These are phyloP conservation scores for Xylariales sp. DNA, from an alignment of 2,329 filamentous ascomycete genomes.

Conservation along the genomic window DNA sequence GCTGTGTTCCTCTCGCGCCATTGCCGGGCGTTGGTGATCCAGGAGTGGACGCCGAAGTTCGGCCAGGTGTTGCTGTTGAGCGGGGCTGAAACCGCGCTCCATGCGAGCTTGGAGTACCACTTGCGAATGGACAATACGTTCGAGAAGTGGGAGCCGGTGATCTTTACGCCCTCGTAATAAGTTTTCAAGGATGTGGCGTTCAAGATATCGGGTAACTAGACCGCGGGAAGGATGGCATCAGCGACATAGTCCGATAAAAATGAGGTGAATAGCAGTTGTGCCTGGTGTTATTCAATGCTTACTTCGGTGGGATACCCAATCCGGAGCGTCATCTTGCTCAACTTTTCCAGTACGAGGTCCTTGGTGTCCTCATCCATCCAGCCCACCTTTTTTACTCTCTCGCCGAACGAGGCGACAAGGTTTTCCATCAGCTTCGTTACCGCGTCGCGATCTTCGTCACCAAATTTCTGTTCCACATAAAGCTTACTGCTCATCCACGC, in stretches of 20 bases:
- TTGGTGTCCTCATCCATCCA: constrained; percentile 75
- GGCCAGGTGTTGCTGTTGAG: constrained; percentile 70
- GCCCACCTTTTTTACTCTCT: constrained; percentile 66
- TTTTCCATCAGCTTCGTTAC: constrained; percentile 8
- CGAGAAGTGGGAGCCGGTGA: constrained; percentile 66
- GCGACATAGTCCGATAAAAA: neutral
- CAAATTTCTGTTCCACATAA: constrained; percentile 19
- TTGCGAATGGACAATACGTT: constrained; percentile 65
- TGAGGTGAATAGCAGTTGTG: neutral
- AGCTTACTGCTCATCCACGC: constrained; percentile 27
- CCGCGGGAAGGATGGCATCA: neutral
- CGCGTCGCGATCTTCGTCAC: constrained; percentile 9
- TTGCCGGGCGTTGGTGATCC: constrained; percentile 72
- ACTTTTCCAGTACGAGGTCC: constrained; percentile 70
- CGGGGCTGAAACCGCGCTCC: constrained; percentile 64
- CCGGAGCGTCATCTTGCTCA: constrained; percentile 74
- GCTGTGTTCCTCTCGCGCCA: constrained; percentile 74
- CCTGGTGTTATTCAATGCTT: neutral
- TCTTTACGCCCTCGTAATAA: constrained; percentile 66
- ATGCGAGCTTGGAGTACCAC: constrained; percentile 53
- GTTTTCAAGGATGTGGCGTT: constrained; percentile 48
- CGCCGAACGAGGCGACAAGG: constrained; percentile 10
- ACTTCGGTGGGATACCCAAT: constrained; percentile 68
- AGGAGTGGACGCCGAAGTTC: constrained; percentile 65
- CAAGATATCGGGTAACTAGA: constrained; percentile 62